Evolutionary conservation across 768 basidiomycete species (phyloP), one percentile per base, ranked within the genome.

Genomic region (Tylopilus felleus): DNA sequence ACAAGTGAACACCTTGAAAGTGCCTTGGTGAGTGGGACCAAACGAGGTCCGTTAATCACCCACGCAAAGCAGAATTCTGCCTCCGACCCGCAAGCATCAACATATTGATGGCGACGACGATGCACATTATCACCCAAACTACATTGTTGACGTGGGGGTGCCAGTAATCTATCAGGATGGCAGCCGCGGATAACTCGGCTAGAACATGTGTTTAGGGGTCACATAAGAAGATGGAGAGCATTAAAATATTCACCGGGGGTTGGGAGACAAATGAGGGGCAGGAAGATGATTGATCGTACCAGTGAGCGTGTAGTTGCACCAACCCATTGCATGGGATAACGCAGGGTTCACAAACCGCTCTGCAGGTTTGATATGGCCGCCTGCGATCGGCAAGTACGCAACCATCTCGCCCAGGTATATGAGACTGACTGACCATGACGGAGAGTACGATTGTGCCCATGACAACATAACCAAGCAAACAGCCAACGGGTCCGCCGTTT

Each of bases 31-130:
- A 57, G 16, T 0, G 16, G 36, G 29, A 47, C 17, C 38, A 33
- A 8, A n/a, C 1, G 8, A 25, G 19, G 10, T 14, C 4, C 8
- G 6, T 17, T 9, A 16, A 43, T 6, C 12, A 65, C 65, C 10
- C 57, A 86, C 77, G 90, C 90, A 65, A 94, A 94, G 47, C 85
- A 76, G 64, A 95, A 95, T 70, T 94, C 93, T 6, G 83, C 83
- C 70, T 93, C 90, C n/a, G n/a, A n/a, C 33, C 90, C 88, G 61
- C 92, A 92, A 25, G 81, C 88, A 58, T 82, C 85, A 83, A 70
- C 75, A 88, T 65, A 65, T 92, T 92, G 70, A 92, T 93, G 25
- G 88, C 85, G 25, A 96, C 84, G 38, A 89, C 61, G 63, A 94
- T 72, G 50, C 84, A 90, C 31, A 97, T 76, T 0, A 82, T 71